Evolutionary conservation across 495 filamentous ascomycete species (phyloP).

Genomic region (Penicillium steckii): DNA sequence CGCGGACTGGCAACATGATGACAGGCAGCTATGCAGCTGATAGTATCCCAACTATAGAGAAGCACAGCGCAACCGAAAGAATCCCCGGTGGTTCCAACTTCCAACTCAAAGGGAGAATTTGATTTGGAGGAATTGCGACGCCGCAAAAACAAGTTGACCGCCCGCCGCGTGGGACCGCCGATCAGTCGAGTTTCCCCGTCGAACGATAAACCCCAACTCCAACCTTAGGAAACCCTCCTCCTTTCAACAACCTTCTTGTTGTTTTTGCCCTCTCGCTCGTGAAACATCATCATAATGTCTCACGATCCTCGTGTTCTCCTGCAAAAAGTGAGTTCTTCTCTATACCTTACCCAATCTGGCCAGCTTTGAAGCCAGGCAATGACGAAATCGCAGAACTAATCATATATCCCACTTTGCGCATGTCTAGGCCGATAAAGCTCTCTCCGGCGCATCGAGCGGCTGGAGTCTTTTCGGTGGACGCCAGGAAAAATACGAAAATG

Average conservation of each 20-base stretch:
- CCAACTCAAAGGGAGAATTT: neutral
- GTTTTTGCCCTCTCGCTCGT: neutral
- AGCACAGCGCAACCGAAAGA: neutral
- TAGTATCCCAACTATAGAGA: neutral
- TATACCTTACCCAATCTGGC: constrained; percentile 14
- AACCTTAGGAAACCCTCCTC: constrained; percentile 7
- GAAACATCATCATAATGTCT: constrained; percentile 27
- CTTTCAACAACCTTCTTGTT: neutral
- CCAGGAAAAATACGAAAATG: constrained; percentile 80
- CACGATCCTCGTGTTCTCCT: constrained; percentile 59
- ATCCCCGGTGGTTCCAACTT: neutral
- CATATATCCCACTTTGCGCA: constrained; percentile 9
- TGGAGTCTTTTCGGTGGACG: constrained; percentile 75
- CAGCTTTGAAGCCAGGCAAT: constrained; percentile 17
- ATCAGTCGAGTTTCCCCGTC: constrained; percentile 24
- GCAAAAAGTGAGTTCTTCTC: constrained; percentile 48
- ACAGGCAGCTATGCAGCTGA: neutral
- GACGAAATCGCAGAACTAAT: constrained; percentile 34
- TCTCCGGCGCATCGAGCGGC: constrained; percentile 65
- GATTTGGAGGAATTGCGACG: neutral
- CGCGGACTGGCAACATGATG: constrained; percentile 18
- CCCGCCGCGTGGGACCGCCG: constrained; percentile 22
- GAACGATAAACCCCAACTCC: constrained; percentile 12
- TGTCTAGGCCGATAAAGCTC: constrained; percentile 74
- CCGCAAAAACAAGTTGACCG: constrained; percentile 20